phyloP scores from a whole-genome alignment of 176 grass and related monocot species.

The Sorghum bicolor region DNA sequence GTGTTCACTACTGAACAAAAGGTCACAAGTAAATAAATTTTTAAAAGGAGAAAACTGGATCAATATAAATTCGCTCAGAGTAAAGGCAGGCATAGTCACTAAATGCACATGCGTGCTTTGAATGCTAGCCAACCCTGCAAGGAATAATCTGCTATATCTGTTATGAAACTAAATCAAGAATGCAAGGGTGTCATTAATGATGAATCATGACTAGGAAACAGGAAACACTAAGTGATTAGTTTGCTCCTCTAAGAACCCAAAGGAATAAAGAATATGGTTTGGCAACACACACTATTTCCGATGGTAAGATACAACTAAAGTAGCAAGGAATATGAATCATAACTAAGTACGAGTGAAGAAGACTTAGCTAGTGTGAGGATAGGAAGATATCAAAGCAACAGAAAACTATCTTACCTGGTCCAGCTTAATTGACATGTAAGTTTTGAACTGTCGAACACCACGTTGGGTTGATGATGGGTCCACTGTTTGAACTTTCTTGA shows the following conservation, averaged over 20 bases:
- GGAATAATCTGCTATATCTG: background rate
- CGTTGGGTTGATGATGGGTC: constrained; percentile 53
- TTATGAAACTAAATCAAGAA: constrained; percentile 20
- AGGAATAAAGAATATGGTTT: background rate
- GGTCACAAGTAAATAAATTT: background rate
- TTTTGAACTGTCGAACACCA: constrained; percentile 58
- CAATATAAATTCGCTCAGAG: background rate
- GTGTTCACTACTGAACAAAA: constrained; percentile 16
- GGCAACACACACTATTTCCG: background rate
- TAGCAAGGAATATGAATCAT: background rate
- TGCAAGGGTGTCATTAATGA: background rate
- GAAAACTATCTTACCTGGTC: constrained; percentile 37
- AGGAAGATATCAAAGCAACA: constrained; percentile 35
- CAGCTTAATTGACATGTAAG: constrained; percentile 54
- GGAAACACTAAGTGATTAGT: background rate
- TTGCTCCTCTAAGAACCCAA: background rate
- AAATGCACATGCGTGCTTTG: background rate
- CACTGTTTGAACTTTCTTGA: constrained; percentile 52
- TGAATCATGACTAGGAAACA: background rate
- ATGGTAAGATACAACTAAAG: constrained; percentile 5
- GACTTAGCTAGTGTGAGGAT: background rate
- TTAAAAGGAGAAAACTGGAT: background rate
- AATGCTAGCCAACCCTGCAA: background rate
- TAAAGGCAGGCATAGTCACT: constrained; percentile 20
- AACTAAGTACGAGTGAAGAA: constrained; percentile 9